Percentiles rank a stretch among this genome's conserved stretches.
Conservation (phyloP, 2,329 filamentous ascomycete genomes). For the Chalara sp. region DNA sequence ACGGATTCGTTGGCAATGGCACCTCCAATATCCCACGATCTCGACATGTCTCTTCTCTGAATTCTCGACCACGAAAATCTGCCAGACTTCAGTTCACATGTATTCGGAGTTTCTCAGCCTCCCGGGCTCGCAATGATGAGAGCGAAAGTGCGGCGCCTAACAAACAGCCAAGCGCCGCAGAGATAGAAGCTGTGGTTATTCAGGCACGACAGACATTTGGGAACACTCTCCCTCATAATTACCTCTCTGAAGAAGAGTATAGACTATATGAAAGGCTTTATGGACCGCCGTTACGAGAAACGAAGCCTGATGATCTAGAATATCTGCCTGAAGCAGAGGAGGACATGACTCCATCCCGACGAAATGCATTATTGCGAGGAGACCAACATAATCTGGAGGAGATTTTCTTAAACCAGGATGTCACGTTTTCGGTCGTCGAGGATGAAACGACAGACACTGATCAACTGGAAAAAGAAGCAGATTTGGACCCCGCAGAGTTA, state of each 20-base stretch:
- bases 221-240: conserved; percentile 65
- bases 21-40: conserved; percentile 6
- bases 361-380: conserved; percentile 46
- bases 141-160: background rate
- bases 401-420: conserved; percentile 34
- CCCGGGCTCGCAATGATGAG: background rate
- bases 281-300: conserved; percentile 63
- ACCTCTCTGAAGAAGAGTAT: conserved; percentile 65
- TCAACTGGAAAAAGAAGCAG: conserved; percentile 4
- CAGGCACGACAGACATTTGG: conserved; percentile 70
- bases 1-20: conserved; percentile 23
- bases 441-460: conserved; percentile 26
- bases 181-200: conserved; percentile 59
- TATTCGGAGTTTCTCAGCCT: background rate
- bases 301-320: conserved; percentile 51
- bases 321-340: conserved; percentile 25
- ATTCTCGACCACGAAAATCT: background rate
- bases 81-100: background rate
- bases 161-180: conserved; percentile 12
- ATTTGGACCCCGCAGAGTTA: conserved; percentile 3
- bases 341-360: conserved; percentile 36
- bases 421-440: conserved; percentile 24
- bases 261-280: conserved; percentile 74
- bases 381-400: conserved; percentile 56
- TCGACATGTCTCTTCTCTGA: conserved; percentile 8